Evolutionary conservation across 2,329 filamentous ascomycete species (phyloP), one percentile per base, ranked within the genome.

Genomic region (Colletotrichum camelliae): DNA sequence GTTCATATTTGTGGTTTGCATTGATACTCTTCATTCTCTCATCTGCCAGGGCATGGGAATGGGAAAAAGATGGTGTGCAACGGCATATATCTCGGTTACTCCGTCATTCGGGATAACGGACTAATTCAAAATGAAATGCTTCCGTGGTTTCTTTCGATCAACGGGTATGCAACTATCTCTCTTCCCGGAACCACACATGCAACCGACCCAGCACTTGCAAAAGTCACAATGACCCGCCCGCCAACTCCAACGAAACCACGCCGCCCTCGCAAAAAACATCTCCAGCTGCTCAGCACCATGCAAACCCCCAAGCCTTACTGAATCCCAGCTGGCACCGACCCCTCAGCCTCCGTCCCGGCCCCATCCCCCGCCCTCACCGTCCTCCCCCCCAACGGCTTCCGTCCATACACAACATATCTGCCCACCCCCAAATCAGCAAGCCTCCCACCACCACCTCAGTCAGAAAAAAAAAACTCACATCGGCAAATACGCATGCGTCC

Each of bases 401-500:
- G 33, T 35, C 74, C 76, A 16, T 77, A 76, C 15, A 77, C 70
- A 7, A 77, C 67, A 48, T 74, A 71, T 67, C 74, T 69, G 24
- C 37, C 10, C 7, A n/a, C 21, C 16, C 5, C 9, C 9, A 31
- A 31, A 16, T 67, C 52, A 66, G 43, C 52, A 35, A 13, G 24
- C 3, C n/a, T 29, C 6, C 10, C 29, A 3, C 27, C 4, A n/a
- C 24, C 15, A 16, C 9, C 48, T 33, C 15, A 13, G 24, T 24
- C 16, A 48, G 2, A 24, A 27, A 7, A 16, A 7, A 16, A 43
- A 43, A 9, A 77, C 76, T 69, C 27, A 77, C 76, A 77, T 71
- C 12, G 70, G 70, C 33, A 61, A 79, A 55, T 82, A 83, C 5
- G 78, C 78, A 76, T 83, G 82, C n/a, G 80, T 77, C 12, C 66